Evolutionary conservation across 73 alveolate species (phyloP).

Genomic region (Tetrahymena malaccensis): DNA sequence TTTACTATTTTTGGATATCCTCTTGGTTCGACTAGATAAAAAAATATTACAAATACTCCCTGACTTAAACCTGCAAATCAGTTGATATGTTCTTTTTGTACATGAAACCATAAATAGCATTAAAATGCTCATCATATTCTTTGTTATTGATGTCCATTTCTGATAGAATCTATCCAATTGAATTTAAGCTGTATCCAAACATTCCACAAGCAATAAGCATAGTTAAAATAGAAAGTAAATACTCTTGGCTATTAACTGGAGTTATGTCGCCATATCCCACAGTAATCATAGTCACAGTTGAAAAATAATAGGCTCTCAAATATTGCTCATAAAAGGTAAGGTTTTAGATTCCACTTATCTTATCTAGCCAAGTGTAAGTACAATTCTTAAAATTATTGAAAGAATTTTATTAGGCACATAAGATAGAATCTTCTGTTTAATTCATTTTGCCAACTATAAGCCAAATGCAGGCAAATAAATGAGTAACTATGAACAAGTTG

Average conservation of each 20-base stretch:
- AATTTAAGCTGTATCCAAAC: slow-evolving; percentile 43
- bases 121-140: slow-evolving; percentile 2
- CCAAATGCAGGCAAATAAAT: neutral
- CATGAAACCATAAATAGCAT: slow-evolving; percentile 20
- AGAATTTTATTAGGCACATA: neutral
- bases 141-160: neutral
- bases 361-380: neutral
- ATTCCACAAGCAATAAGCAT: slow-evolving; percentile 54
- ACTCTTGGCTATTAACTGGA: slow-evolving; percentile 46
- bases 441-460: neutral
- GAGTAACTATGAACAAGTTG: neutral
- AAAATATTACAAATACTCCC: slow-evolving; percentile 13
- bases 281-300: slow-evolving; percentile 51
- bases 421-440: neutral
- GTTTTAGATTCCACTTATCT: neutral
- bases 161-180: slow-evolving; percentile 45
- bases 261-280: slow-evolving; percentile 72
- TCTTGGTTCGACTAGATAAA: slow-evolving; percentile 18
- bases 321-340: neutral
- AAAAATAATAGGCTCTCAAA: slow-evolving; percentile 44
- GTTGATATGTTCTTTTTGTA: neutral
- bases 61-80: neutral
- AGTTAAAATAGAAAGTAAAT: slow-evolving; percentile 22
- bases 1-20: neutral
- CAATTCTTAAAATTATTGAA: neutral